Base-by-base conservation (phyloP, 495 filamentous ascomycete genomes). In the Chaetomidium leptoderma region DNA sequence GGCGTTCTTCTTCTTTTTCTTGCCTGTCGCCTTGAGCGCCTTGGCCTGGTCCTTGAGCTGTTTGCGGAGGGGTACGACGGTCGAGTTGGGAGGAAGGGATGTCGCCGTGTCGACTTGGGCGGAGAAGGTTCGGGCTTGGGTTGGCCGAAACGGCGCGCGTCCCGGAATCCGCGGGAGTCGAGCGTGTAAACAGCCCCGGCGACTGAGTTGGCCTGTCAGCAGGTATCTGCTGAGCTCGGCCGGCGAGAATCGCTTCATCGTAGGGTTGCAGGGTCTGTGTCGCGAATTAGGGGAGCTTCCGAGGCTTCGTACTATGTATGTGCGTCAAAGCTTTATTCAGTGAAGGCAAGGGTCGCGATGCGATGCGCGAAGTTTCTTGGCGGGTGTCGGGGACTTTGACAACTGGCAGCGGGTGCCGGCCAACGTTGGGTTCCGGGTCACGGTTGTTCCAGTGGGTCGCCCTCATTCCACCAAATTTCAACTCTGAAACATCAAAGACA, bases 31-130 rank as follows among this genome's bases (percentile, higher is more conserved):
- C 58, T 75, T 80, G 43, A 71, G 65, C 46, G 66, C 72, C 64
- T 84, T 90, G 6, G 83, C 83, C 57, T 86, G 82, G 52, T 89
- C 86, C 64, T 90, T 90, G 54, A 90, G 76, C 62, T 87, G 82
- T 63, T 91, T 91, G 23, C 88, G 81, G 27, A 90, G 78, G 4
- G 88, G 86, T 4, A 81, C 62, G 14, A 55, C 4, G 37, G 16
- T 4, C 0, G 58, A 0, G 21, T 33, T 35, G 27, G 39, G 8
- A 17, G 52, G n/a, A 10, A 23, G 6, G 23, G 52, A 5, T 6
- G 55, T 35, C 23, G 42, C 6, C 4, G 50, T 32, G 16, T 46
- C 23, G 14, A n/a, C 36, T 21, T 42, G 39, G 33, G 24, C 58
- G 0, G 58, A n/a, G 8, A 57, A 40, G 8, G 6, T 16, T 21